Conservation (phyloP, 805 yeast species). For the Lipomyces sp. region DNA sequence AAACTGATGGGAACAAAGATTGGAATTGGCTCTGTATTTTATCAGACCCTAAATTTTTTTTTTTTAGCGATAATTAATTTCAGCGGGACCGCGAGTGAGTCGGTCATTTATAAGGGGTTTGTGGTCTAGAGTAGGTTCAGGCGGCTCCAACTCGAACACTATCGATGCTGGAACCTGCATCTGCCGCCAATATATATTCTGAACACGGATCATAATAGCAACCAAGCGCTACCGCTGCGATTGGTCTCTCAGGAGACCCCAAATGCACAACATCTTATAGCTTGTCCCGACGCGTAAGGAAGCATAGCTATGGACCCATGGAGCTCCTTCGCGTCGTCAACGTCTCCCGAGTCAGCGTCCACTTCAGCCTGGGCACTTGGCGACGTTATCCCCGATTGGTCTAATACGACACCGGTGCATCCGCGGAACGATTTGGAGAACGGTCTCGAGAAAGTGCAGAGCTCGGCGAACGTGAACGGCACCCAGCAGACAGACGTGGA, state of each 20-base stretch:
- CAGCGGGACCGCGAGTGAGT: background rate
- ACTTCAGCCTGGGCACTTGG: conserved; percentile 23
- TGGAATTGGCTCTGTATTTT: no score
- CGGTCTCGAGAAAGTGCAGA: background rate
- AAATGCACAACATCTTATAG: background rate
- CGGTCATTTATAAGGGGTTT: background rate
- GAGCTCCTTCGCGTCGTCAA: conserved; percentile 23
- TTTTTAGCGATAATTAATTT: no score
- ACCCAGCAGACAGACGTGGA: conserved; percentile 12
- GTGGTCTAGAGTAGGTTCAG: background rate
- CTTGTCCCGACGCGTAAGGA: background rate
- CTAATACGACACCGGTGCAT: conserved; percentile 1
- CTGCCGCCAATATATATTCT: background rate
- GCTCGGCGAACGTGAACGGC: background rate
- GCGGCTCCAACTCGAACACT: background rate
- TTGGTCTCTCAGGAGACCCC: background rate
- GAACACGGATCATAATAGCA: background rate
- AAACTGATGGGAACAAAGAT: no score
- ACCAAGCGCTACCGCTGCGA: background rate
- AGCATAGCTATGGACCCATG: conserved; percentile 28
- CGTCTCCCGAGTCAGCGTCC: conserved; percentile 8
- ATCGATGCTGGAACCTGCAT: no score
- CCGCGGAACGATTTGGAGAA: background rate
- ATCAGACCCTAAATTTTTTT: no score
- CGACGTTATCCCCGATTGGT: conserved; percentile 34